phyloP scores from a whole-genome alignment of 805 yeast genomes.

The Ascoidea rubescens region DNA sequence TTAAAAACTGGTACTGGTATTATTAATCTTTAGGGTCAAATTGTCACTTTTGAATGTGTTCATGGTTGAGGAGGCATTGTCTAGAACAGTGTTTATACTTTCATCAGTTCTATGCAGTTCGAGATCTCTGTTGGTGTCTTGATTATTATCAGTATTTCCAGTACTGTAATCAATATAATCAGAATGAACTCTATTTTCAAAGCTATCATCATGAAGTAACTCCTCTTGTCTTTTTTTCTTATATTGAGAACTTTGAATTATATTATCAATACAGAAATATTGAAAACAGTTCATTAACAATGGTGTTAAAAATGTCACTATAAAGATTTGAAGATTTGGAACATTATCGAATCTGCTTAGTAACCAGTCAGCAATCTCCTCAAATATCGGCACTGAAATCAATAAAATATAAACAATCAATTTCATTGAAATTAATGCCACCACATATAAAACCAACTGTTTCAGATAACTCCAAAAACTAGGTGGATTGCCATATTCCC shows the following conservation, averaged over 20 bases:
- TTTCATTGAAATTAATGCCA: constrained; percentile 47
- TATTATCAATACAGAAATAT: constrained; percentile 56
- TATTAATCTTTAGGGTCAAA: no score
- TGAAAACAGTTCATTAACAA: constrained; percentile 62
- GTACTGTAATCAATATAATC: no score
- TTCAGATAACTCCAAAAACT: constrained; percentile 32
- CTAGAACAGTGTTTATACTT: no score
- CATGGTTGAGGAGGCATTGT: no score
- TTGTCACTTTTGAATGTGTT: no score
- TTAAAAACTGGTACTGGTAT: no score
- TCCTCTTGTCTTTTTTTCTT: constrained; percentile 3
- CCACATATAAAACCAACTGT: constrained; percentile 34
- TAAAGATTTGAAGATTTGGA: constrained; percentile 72
- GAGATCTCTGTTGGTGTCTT: no score
- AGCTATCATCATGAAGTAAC: constrained; percentile 3
- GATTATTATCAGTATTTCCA: no score
- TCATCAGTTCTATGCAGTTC: no score
- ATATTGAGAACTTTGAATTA: constrained; percentile 26
- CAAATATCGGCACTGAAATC: constrained; percentile 51
- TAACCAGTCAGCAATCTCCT: constrained; percentile 55
- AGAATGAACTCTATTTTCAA: no score
- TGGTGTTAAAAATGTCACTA: constrained; percentile 79
- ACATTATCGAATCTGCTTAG: constrained; percentile 73
- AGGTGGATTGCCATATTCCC: constrained; percentile 37
- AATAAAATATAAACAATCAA: constrained; percentile 40